These are phyloP conservation scores for Orychophragmus violaceus DNA, from an alignment of 345 rosid species.

Conservation along the genomic window DNA sequence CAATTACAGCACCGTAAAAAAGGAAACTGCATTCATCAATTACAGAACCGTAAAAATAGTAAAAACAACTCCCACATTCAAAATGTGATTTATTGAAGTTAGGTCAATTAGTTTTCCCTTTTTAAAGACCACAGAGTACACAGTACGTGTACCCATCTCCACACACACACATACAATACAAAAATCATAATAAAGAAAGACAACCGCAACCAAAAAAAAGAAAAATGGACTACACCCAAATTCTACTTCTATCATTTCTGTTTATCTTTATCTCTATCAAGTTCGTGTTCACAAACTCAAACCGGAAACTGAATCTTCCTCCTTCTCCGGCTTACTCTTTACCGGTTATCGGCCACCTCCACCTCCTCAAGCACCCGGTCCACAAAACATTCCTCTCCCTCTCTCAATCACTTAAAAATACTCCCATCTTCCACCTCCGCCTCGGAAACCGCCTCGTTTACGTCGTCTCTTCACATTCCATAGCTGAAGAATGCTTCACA, in stretches of 20 bases:
- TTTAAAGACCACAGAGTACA: background rate
- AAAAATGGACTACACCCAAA: constrained; percentile 11
- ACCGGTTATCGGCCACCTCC: constrained; percentile 28
- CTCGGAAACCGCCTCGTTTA: constrained; percentile 40
- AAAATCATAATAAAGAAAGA: too few relatives aligned
- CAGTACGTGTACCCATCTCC: background rate
- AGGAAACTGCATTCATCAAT: too few relatives aligned
- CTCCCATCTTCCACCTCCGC: constrained; percentile 41
- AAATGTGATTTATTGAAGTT: too few relatives aligned
- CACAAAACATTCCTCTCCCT: constrained; percentile 9
- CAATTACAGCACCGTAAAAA: too few relatives aligned
- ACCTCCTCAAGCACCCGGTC: constrained; percentile 21
- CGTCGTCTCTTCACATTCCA: constrained; percentile 33
- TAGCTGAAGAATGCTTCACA: constrained; percentile 50
- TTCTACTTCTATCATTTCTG: background rate
- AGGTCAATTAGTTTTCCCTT: too few relatives aligned
- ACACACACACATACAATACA: background rate
- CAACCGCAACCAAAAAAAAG: background rate
- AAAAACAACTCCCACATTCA: too few relatives aligned
- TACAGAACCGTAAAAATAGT: too few relatives aligned
- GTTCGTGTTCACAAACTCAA: background rate
- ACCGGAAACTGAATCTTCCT: constrained; percentile 31
- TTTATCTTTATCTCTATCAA: constrained; percentile 7
- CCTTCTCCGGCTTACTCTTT: constrained; percentile 38
- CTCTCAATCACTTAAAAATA: constrained; percentile 26